These are phyloP conservation scores for Solanum sitiens DNA, from an alignment of 257 asterid species.

Conservation along the genomic window DNA sequence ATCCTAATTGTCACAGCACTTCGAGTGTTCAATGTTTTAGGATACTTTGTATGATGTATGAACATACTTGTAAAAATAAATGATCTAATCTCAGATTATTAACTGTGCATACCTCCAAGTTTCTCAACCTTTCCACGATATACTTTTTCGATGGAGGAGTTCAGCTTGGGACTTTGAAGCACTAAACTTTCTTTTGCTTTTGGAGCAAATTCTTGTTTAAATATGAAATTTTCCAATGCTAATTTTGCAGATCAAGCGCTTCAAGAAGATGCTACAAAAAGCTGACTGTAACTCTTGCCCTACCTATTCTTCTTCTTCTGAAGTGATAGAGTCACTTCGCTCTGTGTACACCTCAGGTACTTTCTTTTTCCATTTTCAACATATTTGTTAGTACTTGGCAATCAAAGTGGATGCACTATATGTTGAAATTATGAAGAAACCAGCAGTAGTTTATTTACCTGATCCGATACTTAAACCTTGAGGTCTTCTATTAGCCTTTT, in stretches of 20 bases:
- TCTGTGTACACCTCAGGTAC: constrained; percentile 47
- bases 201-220: neutral
- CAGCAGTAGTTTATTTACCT: neutral
- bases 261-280: constrained; percentile 55
- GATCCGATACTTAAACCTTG: neutral
- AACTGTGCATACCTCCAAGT: neutral
- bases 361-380: neutral
- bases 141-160: neutral
- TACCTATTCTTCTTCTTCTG: constrained; percentile 36
- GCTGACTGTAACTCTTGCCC: constrained; percentile 63
- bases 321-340: constrained; percentile 45
- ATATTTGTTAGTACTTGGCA: neutral
- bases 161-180: neutral
- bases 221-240: neutral
- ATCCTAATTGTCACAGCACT: neutral
- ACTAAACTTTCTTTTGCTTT: neutral
- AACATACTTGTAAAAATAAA: neutral
- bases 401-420: neutral
- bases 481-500: neutral
- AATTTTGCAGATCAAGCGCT: constrained; percentile 44
- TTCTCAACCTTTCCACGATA: neutral
- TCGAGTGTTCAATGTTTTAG: neutral
- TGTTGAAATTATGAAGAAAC: neutral
- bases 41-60: neutral
- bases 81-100: neutral